phyloP scores from a whole-genome alignment of 106 monocot species.

The Platanthera zijinensis region DNA sequence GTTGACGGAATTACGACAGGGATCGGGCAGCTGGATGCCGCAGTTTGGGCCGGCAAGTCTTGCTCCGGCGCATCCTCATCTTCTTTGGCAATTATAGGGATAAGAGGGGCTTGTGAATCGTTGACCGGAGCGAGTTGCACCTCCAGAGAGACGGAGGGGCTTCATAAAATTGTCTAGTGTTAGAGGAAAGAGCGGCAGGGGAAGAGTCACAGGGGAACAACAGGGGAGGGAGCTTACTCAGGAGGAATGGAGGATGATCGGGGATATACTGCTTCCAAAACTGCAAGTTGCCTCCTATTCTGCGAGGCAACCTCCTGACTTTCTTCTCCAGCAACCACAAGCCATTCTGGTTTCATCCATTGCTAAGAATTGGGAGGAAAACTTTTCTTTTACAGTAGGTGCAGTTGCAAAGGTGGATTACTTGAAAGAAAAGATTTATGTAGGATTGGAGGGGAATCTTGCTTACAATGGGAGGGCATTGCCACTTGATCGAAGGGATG shows the following conservation, averaged over 20 bases:
- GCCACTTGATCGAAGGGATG: conserved; percentile 67
- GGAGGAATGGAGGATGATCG: conserved; percentile 59
- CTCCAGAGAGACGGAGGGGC: conserved; percentile 45
- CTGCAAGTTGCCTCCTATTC: conserved; percentile 43
- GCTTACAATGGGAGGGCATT: conserved; percentile 48
- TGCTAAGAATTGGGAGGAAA: conserved; percentile 26
- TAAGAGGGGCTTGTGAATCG: conserved; percentile 36
- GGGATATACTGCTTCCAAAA: conserved; percentile 86
- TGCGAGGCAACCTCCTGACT: conserved; percentile 53
- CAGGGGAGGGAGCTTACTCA: conserved; percentile 37
- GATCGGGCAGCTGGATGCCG: neutral
- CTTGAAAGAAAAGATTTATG: neutral
- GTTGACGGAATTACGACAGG: neutral
- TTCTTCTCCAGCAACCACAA: conserved; percentile 81
- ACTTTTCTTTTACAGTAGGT: neutral
- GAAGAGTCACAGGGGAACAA: neutral
- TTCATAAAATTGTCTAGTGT: conserved; percentile 15
- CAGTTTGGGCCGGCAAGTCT: neutral
- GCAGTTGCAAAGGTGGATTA: neutral
- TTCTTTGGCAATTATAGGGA: conserved; percentile 78
- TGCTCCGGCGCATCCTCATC: conserved; percentile 58
- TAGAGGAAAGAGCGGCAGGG: neutral
- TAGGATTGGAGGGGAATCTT: neutral
- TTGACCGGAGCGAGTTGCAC: conserved; percentile 20
- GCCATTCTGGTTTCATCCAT: conserved; percentile 55